phyloP scores from a whole-genome alignment of 768 basidiomycete species.

The Postia placenta region DNA sequence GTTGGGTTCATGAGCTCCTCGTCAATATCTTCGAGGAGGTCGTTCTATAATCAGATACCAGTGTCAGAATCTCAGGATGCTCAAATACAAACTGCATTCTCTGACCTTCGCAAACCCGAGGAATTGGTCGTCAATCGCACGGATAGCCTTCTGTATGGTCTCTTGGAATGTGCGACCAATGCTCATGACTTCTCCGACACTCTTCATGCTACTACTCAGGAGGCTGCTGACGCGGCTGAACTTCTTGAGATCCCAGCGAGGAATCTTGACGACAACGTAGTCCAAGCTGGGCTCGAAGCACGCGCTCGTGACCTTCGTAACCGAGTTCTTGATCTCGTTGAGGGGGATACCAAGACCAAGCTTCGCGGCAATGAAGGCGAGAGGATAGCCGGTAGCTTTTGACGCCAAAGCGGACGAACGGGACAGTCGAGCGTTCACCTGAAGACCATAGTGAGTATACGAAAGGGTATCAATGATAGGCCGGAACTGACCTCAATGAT shows the following conservation, averaged over 20 bases:
- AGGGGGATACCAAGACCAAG: conserved; percentile 95
- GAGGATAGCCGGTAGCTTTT: conserved; percentile 96
- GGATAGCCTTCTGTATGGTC: conserved; percentile 96
- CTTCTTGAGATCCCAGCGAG: conserved; percentile 98
- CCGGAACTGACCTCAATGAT: conserved; percentile 77
- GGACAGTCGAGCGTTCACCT: conserved; percentile 96
- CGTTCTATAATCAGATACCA: conserved; percentile 52
- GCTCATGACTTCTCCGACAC: conserved; percentile 98
- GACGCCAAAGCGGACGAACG: conserved; percentile 97
- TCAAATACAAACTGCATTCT: conserved; percentile 12
- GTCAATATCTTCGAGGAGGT: conserved; percentile 85
- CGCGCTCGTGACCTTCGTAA: conserved; percentile 93
- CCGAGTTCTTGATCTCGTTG: conserved; percentile 96
- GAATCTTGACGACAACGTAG: conserved; percentile 97
- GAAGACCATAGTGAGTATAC: neutral
- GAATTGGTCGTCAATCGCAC: conserved; percentile 95
- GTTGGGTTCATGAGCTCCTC: conserved; percentile 92
- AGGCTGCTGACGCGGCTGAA: conserved; percentile 90
- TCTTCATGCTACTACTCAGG: conserved; percentile 96
- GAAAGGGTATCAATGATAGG: neutral
- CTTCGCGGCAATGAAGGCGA: conserved; percentile 98
- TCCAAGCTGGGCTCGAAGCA: conserved; percentile 99
- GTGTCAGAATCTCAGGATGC: neutral
- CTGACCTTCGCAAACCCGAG: conserved; percentile 81
- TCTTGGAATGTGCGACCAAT: conserved; percentile 98